A percentile compares a stretch with the other conserved stretches of the same genome.
Evolutionary conservation across 495 filamentous ascomycete species (phyloP).

Genomic region (Elasticomyces elasticus): DNA sequence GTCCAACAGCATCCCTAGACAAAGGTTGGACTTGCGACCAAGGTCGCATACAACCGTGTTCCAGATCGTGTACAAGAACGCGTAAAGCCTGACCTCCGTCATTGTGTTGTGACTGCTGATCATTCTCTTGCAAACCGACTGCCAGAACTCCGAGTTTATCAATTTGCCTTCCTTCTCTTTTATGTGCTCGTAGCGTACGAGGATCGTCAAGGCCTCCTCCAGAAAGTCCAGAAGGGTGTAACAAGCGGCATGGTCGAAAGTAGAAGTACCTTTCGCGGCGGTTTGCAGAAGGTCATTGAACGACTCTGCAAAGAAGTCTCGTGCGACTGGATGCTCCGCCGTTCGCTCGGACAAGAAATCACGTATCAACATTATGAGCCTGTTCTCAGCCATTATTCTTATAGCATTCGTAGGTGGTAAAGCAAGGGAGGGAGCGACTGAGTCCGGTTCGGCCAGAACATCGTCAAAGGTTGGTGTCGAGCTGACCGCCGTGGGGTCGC

Average conservation of each 20-base stretch:
- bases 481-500: constrained; percentile 36
- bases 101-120: constrained; percentile 83
- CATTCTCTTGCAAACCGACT: constrained; percentile 73
- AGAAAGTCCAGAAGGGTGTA: constrained; percentile 89
- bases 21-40: constrained; percentile 59
- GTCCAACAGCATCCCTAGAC: constrained; percentile 69
- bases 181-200: constrained; percentile 47
- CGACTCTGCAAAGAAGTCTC: constrained; percentile 65
- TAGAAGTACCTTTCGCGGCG: constrained; percentile 61
- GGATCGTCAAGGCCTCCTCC: constrained; percentile 61
- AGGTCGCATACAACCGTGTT: constrained; percentile 57
- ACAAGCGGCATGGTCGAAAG: constrained; percentile 81
- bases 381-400: constrained; percentile 83
- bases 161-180: constrained; percentile 32
- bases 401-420: constrained; percentile 60
- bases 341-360: constrained; percentile 72
- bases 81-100: constrained; percentile 81
- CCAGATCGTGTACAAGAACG: constrained; percentile 80
- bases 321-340: constrained; percentile 37
- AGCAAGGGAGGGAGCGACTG: constrained; percentile 46
- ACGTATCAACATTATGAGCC: constrained; percentile 74
- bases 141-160: constrained; percentile 84
- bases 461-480: constrained; percentile 68
- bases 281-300: constrained; percentile 67
- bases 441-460: constrained; percentile 62